phyloP scores from a whole-genome alignment of 2,329 filamentous ascomycete species.

The Cladosporium sp. region DNA sequence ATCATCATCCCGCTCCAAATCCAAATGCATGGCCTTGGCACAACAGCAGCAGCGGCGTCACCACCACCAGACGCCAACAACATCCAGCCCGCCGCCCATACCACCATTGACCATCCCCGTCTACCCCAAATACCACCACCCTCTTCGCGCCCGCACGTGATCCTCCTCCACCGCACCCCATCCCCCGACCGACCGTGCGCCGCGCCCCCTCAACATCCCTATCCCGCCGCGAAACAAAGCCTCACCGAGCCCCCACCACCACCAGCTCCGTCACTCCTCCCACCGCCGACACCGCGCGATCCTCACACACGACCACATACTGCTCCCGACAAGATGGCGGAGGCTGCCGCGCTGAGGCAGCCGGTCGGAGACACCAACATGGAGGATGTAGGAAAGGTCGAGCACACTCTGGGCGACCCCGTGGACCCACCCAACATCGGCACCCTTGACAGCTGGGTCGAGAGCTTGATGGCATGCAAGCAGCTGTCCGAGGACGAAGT shows the following conservation, averaged over 20 bases:
- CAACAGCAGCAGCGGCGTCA: conserved; percentile 1
- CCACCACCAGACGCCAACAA: not conserved
- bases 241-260: conserved; percentile 17
- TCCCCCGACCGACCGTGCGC: conserved; percentile 1
- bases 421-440: conserved; percentile 88
- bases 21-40: conserved; percentile 3
- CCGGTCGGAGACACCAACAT: conserved; percentile 76
- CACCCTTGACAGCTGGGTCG: conserved; percentile 96
- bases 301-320: not conserved
- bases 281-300: conserved; percentile 3
- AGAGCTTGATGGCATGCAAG: conserved; percentile 97
- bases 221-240: conserved; percentile 9
- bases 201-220: conserved; percentile 10
- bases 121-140: conserved; percentile 4
- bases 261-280: conserved; percentile 9
- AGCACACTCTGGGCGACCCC: conserved; percentile 67
- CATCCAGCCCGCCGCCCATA: not conserved
- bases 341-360: conserved; percentile 38
- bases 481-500: conserved; percentile 94
- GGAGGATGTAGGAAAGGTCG: conserved; percentile 91
- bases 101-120: conserved; percentile 8
- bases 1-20: conserved; percentile 5
- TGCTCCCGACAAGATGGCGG: conserved; percentile 21
- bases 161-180: not conserved
- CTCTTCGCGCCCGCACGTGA: conserved; percentile 14